Evolutionary conservation across 495 filamentous ascomycete genomes (phyloP).

Genomic region (Neurospora sp.): DNA sequence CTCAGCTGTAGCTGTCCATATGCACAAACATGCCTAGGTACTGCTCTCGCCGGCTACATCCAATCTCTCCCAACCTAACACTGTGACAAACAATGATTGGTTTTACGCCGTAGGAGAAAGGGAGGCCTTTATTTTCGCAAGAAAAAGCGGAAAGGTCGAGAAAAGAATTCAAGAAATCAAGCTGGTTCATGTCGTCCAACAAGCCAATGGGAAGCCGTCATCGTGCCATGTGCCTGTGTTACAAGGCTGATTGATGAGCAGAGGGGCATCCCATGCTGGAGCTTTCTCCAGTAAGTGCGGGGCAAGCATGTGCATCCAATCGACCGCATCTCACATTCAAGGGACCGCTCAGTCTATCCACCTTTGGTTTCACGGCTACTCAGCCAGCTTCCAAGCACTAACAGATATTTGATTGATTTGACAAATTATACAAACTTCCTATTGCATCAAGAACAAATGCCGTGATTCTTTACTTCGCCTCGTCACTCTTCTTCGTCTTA

Average conservation of each 20-base stretch:
- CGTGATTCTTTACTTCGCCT: background rate
- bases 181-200: background rate
- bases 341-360: background rate
- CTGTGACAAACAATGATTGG: background rate
- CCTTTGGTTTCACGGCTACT: background rate
- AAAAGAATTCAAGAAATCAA: background rate
- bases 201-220: slow-evolving; percentile 16
- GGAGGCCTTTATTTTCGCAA: background rate
- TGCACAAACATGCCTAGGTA: background rate
- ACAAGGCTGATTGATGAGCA: slow-evolving; percentile 13
- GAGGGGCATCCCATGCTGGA: background rate
- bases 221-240: slow-evolving; percentile 17
- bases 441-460: background rate
- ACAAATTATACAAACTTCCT: background rate
- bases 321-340: background rate
- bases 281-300: slow-evolving; percentile 9
- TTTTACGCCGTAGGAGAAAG: background rate
- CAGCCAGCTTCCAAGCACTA: background rate
- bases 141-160: background rate
- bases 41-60: background rate
- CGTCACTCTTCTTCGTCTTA: slow-evolving; percentile 5
- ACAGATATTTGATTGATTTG: background rate
- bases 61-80: background rate
- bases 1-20: background rate
- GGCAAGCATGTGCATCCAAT: slow-evolving; percentile 6